Percentiles rank a stretch among this genome's conserved stretches.
Evolutionary conservation across 257 asterid genomes (phyloP).

Genomic region (Pogostemon cablin): DNA sequence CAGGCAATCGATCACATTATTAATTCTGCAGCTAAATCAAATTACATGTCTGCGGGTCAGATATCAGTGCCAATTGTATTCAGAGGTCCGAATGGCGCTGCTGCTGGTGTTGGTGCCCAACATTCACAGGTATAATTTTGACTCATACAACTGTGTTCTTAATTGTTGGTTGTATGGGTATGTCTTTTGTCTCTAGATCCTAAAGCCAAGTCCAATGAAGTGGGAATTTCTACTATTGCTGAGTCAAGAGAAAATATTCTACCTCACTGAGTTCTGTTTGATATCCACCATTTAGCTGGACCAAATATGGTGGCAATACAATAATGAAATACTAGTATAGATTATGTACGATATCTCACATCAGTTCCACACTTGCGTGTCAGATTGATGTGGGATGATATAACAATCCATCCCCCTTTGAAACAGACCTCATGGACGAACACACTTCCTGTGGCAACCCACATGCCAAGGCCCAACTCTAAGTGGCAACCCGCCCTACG

Average conservation of each 20-base stretch:
- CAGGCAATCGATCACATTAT: constrained; percentile 93
- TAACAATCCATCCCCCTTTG: no score
- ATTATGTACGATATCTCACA: no score
- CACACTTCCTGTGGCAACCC: no score
- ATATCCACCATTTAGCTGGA: constrained; percentile 1
- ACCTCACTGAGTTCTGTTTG: background rate
- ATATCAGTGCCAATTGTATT: constrained; percentile 81
- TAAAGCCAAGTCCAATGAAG: constrained; percentile 3
- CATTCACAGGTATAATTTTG: constrained; percentile 74
- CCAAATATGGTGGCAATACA: background rate
- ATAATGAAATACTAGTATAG: no score
- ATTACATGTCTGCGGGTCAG: constrained; percentile 91
- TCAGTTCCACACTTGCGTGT: no score
- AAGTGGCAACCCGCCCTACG: no score
- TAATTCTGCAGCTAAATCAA: constrained; percentile 90
- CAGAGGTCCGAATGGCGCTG: constrained; percentile 97
- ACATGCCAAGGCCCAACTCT: no score
- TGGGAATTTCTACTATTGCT: constrained; percentile 13
- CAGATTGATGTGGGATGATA: no score
- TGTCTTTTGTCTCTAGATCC: constrained; percentile 1
- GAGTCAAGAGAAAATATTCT: background rate
- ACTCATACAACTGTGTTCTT: background rate
- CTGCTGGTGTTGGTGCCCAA: constrained; percentile 96
- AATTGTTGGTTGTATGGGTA: background rate
- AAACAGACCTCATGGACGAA: no score